phyloP scores from a whole-genome alignment of 345 rosid species.

The Boechera stricta region DNA sequence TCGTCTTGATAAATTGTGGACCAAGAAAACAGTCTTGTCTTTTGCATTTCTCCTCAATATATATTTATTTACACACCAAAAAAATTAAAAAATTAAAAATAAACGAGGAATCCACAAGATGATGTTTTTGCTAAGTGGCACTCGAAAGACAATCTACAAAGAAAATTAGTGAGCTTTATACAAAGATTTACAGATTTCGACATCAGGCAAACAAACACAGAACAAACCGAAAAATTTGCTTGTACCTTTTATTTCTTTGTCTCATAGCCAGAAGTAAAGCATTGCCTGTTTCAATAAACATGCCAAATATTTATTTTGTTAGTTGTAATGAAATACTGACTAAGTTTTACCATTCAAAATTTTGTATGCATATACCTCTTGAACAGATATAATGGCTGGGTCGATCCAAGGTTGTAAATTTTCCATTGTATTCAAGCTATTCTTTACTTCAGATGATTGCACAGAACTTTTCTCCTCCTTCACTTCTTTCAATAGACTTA shows the following conservation, averaged over 20 bases:
- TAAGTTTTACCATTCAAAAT: neutral
- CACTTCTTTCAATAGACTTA: conserved; percentile 55
- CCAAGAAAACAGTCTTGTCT: conserved; percentile 16
- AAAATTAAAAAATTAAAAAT: neutral
- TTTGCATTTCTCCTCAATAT: conserved; percentile 13
- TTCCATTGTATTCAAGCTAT: conserved; percentile 16
- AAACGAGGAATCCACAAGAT: neutral
- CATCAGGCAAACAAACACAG: conserved; percentile 29
- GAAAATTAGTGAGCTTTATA: conserved; percentile 18
- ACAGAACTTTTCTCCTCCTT: conserved; percentile 55
- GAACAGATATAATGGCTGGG: conserved; percentile 36
- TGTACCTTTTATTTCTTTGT: neutral
- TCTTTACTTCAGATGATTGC: conserved; percentile 38
- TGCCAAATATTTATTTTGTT: conserved; percentile 8
- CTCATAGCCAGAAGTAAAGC: conserved; percentile 82
- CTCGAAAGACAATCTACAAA: conserved; percentile 13
- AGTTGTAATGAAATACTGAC: conserved; percentile 12
- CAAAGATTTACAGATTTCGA: conserved; percentile 19
- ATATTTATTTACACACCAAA: conserved; percentile 21
- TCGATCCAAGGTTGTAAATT: conserved; percentile 55
- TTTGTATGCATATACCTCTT: conserved; percentile 38
- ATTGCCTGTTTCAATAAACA: conserved; percentile 66
- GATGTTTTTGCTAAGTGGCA: neutral
- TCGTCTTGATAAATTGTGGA: conserved; percentile 24
- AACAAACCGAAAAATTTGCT: conserved; percentile 4